Base-by-base conservation (phyloP, 345 rosid genomes). In the Salix dunnii region DNA sequence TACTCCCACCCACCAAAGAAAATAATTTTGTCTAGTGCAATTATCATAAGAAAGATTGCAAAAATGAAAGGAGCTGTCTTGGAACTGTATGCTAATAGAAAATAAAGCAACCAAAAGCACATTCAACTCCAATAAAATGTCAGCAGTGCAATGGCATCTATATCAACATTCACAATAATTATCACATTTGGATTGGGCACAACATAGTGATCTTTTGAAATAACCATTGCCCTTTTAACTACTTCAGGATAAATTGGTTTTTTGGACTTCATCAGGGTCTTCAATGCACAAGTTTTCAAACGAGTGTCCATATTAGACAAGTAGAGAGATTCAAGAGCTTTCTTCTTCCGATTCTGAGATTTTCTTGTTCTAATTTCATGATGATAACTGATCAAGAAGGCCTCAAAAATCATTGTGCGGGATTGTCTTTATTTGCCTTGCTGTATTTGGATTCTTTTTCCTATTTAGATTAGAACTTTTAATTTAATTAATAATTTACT, bases 61-160 rank as follows among this genome's bases (percentile, higher is more conserved):
- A 46, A 36, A 46, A 74, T 33, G 49, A 16, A 73, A 67, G 70
- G 48, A 72, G 69, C 67, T 62, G 31, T 65, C 70, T 18, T 43
- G 28, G 6, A 7, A 46, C 7, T 53, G 25, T 7, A 53, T 20
- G 3, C 60, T 21, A 3, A 53, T 25, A 38, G 48, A 38, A 81
- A 70, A 65, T 20, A 46, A 77, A 77, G 72, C 74, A 13, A 76
- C 78, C 27, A 65, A 30, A 16, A 73, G 10, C n/a, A 63, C 60
- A 30, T 23, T 46, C 58, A 80, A 42, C 49, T 76, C 72, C 74
- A 63, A 73, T 72, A 76, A 73, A 65, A 73, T 73, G 65, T 73
- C 73, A 68, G 38, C 28, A 27, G 21, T 40, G 61, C 23, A 51
- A 70, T 40, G 78, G 72, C 74, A 58, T 74, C 70, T 75, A 74